These are phyloP conservation scores for Pseudonitzschia pungens DNA, from an alignment of 108 stramenopile species.

Conservation along the genomic window DNA sequence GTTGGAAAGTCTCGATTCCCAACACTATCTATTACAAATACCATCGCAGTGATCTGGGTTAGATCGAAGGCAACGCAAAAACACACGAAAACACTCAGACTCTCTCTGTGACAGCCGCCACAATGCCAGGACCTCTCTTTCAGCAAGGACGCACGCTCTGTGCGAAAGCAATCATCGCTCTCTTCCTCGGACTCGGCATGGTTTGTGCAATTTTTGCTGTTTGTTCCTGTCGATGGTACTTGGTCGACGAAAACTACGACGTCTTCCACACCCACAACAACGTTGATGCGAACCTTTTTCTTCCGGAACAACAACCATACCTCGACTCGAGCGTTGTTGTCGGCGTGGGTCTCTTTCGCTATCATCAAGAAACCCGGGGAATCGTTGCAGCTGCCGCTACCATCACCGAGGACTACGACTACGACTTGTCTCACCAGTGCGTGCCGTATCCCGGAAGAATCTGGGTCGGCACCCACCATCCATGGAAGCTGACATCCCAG, in stretches of 20 bases:
- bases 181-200: neutral
- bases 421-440: neutral
- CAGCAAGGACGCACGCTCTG: neutral
- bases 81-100: too few relatives aligned
- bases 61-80: too few relatives aligned
- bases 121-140: neutral
- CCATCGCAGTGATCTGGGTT: too few relatives aligned
- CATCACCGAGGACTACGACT: constrained; percentile 3
- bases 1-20: too few relatives aligned
- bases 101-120: too few relatives aligned
- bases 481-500: neutral
- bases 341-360: constrained; percentile 3
- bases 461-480: neutral
- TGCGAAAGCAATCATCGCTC: neutral
- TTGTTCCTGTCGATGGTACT: constrained; percentile 17
- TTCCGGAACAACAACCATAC: neutral
- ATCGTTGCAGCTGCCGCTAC: neutral
- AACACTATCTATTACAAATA: too few relatives aligned
- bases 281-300: neutral
- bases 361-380: neutral
- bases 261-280: neutral
- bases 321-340: neutral
- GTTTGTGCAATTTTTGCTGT: neutral
- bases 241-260: neutral
- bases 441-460: neutral